Evolutionary conservation across 805 yeast genomes (phyloP).

Genomic region (Saturnispora quitensis): DNA sequence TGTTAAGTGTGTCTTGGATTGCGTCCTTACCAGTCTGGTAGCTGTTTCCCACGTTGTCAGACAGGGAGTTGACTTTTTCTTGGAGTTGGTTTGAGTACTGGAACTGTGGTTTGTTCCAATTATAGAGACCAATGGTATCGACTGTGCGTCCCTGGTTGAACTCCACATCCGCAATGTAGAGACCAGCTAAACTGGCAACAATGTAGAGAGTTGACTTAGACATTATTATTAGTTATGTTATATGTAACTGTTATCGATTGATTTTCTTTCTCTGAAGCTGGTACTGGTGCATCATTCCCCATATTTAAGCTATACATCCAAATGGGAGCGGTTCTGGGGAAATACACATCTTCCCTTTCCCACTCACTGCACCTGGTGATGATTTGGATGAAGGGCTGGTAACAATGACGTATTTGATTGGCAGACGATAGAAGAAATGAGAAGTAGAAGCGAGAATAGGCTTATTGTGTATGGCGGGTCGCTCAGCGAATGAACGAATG

Average conservation of each 20-base stretch:
- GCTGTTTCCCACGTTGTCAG: background rate
- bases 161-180: constrained; percentile 7
- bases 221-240: background rate
- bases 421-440: too few species aligned
- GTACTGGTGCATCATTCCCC: background rate
- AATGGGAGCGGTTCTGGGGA: background rate
- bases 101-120: constrained; percentile 3
- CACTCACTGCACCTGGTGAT: background rate
- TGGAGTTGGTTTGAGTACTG: background rate
- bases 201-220: constrained; percentile 4
- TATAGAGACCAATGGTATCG: constrained; percentile 6
- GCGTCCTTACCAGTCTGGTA: background rate
- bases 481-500: background rate
- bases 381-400: background rate
- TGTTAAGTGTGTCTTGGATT: constrained; percentile 6
- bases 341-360: background rate
- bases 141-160: constrained; percentile 5
- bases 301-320: background rate
- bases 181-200: constrained; percentile 7
- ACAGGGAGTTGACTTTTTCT: background rate
- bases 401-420: background rate
- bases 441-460: background rate
- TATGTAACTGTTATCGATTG: too few species aligned
- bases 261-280: too few species aligned
- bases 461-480: background rate